phyloP scores from a whole-genome alignment of 352 stramenopile species.

The Achlya hypogyna region DNA sequence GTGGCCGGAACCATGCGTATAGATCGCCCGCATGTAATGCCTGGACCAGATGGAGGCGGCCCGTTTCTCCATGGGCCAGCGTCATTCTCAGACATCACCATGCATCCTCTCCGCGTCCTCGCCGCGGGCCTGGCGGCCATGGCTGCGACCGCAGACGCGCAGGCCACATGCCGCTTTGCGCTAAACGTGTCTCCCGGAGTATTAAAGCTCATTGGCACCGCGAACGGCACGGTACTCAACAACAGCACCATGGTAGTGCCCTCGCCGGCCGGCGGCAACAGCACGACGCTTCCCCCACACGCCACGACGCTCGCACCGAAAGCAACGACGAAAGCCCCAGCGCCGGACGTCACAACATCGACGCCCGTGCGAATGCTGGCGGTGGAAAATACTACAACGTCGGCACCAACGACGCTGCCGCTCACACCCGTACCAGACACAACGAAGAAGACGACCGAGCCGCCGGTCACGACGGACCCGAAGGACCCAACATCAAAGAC shows the following conservation, averaged over 20 bases:
- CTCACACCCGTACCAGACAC: slow-evolving; percentile 18
- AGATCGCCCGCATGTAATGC: not conserved
- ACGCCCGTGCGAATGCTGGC: not conserved
- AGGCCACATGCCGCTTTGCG: not conserved
- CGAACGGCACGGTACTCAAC: not conserved
- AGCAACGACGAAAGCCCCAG: too few relatives aligned
- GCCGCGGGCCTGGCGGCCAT: not conserved
- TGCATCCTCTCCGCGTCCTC: not conserved
- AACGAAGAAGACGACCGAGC: not conserved
- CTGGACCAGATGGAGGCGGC: not conserved
- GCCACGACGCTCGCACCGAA: too few relatives aligned
- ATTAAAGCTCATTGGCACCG: not conserved
- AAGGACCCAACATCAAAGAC: not conserved
- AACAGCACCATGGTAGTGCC: not conserved
- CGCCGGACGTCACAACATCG: not conserved
- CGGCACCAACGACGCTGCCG: not conserved
- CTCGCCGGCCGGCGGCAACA: too few relatives aligned
- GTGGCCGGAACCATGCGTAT: not conserved
- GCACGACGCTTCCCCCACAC: too few relatives aligned
- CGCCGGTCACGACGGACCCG: not conserved
- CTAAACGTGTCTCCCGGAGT: not conserved
- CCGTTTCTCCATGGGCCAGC: not conserved
- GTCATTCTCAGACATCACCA: not conserved
- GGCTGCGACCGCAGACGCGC: not conserved
- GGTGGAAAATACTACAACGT: not conserved